phyloP scores from a whole-genome alignment of 2,329 filamentous ascomycete species.

The Penicillium capsulatum region DNA sequence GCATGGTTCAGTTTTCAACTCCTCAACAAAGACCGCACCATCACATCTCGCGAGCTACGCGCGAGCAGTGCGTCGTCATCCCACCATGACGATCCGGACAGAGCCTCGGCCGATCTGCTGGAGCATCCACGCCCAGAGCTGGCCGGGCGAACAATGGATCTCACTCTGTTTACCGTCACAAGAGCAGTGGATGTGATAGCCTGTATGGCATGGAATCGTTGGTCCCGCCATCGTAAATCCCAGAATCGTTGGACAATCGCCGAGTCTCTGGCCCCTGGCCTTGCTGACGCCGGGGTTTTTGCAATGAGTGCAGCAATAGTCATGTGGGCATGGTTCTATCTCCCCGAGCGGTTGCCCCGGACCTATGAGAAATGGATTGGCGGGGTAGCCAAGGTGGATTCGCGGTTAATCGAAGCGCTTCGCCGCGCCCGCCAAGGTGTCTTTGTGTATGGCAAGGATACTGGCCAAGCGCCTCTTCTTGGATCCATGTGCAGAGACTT shows the following conservation, averaged over 20 bases:
- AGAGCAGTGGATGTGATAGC: conserved; percentile 69
- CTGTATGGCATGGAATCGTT: conserved; percentile 60
- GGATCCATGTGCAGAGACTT: conserved; percentile 69
- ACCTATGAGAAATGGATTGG: conserved; percentile 80
- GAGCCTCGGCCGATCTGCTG: conserved; percentile 5
- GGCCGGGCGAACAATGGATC: conserved; percentile 72
- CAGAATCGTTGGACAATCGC: conserved; percentile 30
- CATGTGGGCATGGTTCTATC: conserved; percentile 89
- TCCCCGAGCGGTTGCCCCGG: conserved; percentile 63
- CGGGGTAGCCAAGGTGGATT: conserved; percentile 69
- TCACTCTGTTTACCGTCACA: conserved; percentile 72
- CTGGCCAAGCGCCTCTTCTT: conserved; percentile 64
- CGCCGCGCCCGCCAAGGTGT: conserved; percentile 60
- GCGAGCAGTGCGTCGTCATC: conserved; percentile 5
- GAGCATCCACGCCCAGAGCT: conserved; percentile 31
- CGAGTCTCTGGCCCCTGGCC: conserved; percentile 40
- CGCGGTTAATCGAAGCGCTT: conserved; percentile 68
- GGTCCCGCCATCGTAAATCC: conserved; percentile 33
- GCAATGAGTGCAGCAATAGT: conserved; percentile 67
- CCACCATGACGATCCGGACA: conserved; percentile 5
- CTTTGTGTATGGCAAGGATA: conserved; percentile 70
- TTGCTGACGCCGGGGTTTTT: conserved; percentile 68
- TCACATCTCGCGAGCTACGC: conserved; percentile 11
- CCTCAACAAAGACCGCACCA: conserved; percentile 41
- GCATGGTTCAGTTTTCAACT: conserved; percentile 49